phyloP scores from a whole-genome alignment of 768 basidiomycete genomes.

The Leccinellum albellum region DNA sequence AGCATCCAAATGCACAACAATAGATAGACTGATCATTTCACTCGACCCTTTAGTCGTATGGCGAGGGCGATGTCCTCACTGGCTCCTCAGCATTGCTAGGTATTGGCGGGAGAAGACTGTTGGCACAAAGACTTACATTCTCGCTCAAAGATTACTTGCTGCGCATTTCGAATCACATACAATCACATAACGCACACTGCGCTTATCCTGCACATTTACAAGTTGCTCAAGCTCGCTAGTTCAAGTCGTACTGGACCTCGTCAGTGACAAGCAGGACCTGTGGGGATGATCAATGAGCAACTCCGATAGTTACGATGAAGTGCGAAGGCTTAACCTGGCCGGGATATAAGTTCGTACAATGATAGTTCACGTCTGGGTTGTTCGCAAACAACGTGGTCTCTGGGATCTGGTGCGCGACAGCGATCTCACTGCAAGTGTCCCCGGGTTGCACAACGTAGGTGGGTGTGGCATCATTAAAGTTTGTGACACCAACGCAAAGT shows the following conservation, averaged over 20 bases:
- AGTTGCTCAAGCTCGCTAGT: conserved; percentile 3
- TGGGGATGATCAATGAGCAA: conserved; percentile 1
- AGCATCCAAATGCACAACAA: not conserved
- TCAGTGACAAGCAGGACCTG: conserved; percentile 27
- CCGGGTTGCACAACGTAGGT: conserved; percentile 45
- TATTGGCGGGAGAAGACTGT: not conserved
- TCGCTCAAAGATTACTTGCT: too few relatives aligned
- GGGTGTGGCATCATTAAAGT: too few relatives aligned
- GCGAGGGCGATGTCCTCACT: not conserved
- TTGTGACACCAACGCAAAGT: too few relatives aligned
- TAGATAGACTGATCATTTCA: too few relatives aligned
- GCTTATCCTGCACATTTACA: not conserved
- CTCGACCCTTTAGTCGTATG: too few relatives aligned
- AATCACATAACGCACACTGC: too few relatives aligned
- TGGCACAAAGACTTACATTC: not conserved
- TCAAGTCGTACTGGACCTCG: conserved; percentile 16
- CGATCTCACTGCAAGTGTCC: conserved; percentile 51
- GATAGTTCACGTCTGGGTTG: conserved; percentile 58
- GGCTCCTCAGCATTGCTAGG: not conserved
- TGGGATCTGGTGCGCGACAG: conserved; percentile 38
- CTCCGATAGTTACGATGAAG: not conserved
- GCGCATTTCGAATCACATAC: too few relatives aligned
- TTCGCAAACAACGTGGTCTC: conserved; percentile 48
- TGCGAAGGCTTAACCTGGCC: conserved; percentile 45
- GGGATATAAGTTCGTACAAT: conserved; percentile 54